Evolutionary conservation across 2,329 filamentous ascomycete species (phyloP).

Genomic region (Talaromyces sp.): DNA sequence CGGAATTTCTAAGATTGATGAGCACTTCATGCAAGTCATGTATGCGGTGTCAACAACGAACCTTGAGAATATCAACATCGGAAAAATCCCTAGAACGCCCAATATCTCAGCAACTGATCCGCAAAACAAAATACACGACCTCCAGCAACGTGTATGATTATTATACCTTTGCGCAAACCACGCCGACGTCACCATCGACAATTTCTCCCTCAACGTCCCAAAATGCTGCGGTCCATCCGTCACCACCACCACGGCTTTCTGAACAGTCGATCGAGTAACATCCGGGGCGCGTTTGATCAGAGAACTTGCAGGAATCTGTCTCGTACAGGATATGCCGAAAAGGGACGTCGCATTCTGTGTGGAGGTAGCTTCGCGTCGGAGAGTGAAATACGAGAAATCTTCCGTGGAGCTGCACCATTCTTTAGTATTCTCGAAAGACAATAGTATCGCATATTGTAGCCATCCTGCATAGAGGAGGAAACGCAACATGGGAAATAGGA

Average conservation of each 20-base stretch:
- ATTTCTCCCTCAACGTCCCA: constrained; percentile 80
- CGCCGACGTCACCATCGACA: constrained; percentile 84
- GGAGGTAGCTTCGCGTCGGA: constrained; percentile 54
- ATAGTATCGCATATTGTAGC: not conserved
- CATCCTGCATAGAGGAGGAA: not conserved
- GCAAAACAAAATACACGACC: not conserved
- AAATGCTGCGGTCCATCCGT: constrained; percentile 86
- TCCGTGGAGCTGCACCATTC: constrained; percentile 63
- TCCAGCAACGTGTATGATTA: too few relatives aligned
- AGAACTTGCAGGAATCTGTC: constrained; percentile 76
- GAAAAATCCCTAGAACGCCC: constrained; percentile 64
- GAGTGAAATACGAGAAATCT: constrained; percentile 98
- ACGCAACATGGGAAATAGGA: not conserved
- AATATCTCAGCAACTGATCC: not conserved
- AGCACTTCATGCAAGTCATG: constrained; percentile 5
- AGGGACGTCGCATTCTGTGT: constrained; percentile 61
- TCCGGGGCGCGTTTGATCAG: constrained; percentile 76
- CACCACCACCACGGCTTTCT: constrained; percentile 95
- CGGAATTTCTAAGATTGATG: constrained; percentile 65
- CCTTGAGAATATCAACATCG: constrained; percentile 80
- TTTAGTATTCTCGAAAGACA: not conserved
- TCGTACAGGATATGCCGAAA: constrained; percentile 92
- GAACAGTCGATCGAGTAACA: constrained; percentile 94
- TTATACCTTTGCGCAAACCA: constrained; percentile 84
- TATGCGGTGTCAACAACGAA: constrained; percentile 20